Base-by-base conservation (phyloP, 768 basidiomycete genomes). In the Mycena pura region DNA sequence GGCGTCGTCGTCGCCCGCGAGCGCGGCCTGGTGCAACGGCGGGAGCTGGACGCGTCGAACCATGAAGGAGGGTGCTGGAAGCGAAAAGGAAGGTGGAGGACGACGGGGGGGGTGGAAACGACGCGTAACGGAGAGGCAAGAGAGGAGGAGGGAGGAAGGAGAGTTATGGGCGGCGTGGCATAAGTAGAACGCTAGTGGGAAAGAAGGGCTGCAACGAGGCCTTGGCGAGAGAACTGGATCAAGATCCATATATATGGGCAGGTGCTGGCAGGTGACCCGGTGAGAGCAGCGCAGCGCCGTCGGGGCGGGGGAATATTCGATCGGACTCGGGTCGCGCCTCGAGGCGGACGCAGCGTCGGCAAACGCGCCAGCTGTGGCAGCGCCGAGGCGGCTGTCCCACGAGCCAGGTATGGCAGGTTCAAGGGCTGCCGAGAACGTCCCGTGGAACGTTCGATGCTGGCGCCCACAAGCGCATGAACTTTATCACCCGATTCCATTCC, bases 21-120 rank as follows among this genome's bases (percentile, higher is more conserved):
- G 79, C 43, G 87, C 87, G 32, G 85, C 87, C 46, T 73, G 74
- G 64, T 88, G 85, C 51, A 88, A 76, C 36, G 75, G 70, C 47
- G 72, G 73, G 52, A 67, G 72, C 66, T 71, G 69, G 45, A 54
- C 50, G 62, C 65, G 60, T 63, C 60, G 50, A 46, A 62, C 62
- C 73, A 74, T 74, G 49, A 47, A 46, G 25, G 49, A 46, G 51
- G 62, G 51, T 44, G 43, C 19, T 53, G 43, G 21, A 57, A 29
- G 29, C 36, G 58, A 25, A 39, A 57, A 51, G 29, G 29, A 62
- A 60, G 43, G 40, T 48, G 54, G 13, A 58, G 46, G 45, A 43
- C 44, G 60, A 56, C n/a, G n/a, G 48, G 25, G 62, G 60, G 50
- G 51, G 44, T 39, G 41, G 56, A 62, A 64, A 58, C 31, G 52